These are phyloP conservation scores for Ettlia oleoabundans DNA, from an alignment of 139 green algal species.

Conservation along the genomic window DNA sequence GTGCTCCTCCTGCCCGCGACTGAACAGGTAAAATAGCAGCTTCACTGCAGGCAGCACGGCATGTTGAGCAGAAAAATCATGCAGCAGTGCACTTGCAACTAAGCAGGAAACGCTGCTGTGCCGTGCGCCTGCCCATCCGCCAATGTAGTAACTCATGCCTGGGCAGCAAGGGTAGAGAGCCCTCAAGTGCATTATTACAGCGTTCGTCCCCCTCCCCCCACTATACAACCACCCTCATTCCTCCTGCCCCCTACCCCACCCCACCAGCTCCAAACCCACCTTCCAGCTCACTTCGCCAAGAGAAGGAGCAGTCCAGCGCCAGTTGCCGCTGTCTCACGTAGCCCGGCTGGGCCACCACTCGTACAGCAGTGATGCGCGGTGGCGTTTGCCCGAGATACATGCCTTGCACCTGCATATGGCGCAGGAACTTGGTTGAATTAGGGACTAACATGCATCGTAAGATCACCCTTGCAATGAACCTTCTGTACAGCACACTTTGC, in stretches of 20 bases:
- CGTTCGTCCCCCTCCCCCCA: background rate
- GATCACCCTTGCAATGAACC: no score
- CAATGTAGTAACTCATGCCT: no score
- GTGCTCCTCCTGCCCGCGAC: background rate
- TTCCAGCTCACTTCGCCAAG: conserved; percentile 24
- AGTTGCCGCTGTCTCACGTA: background rate
- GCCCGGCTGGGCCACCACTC: background rate
- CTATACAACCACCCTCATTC: background rate
- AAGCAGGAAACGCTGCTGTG: background rate
- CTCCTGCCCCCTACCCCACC: background rate
- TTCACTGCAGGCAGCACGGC: background rate
- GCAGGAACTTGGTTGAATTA: no score
- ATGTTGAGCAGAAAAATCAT: background rate
- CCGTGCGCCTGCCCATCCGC: background rate
- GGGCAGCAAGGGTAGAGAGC: background rate
- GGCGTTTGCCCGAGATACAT: conserved; percentile 1
- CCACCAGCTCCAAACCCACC: background rate
- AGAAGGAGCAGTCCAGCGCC: conserved; percentile 9
- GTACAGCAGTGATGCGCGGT: background rate
- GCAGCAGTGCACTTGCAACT: background rate
- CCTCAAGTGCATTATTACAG: no score
- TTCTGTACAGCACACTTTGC: no score
- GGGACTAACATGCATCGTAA: no score
- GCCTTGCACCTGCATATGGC: no score
- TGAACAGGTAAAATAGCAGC: conserved; percentile 20